Base-by-base conservation (phyloP, 2,329 filamentous ascomycete species). In the Lasiodiplodia theobromae region DNA sequence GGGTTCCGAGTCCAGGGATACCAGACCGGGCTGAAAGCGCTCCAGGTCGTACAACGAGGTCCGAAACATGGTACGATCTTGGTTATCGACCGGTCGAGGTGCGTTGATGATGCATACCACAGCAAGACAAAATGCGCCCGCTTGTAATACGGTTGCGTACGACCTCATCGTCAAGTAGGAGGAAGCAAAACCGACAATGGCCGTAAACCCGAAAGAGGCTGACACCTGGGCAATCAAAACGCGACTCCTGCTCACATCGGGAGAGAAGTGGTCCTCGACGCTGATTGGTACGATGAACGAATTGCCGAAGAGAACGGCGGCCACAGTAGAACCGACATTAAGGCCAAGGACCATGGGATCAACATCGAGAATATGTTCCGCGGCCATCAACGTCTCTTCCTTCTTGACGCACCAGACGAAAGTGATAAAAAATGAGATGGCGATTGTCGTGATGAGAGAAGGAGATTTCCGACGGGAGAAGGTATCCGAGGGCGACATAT, bases 251-350 rank as follows among this genome's bases (percentile, higher is more conserved):
- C 21, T 66, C 38, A 23, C 25, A 23, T 62, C 53, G n/a, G 47
- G 34, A 2, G 54, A 25, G 16, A 40, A 54, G 28, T 51, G 47
- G 54, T 68, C 53, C 18, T 56, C n/a, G 18, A 38, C 28, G 37
- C 18, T 68, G 21, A 68, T 44, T 18, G 70, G 71, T 34, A 72
- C 56, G 18, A 72, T 34, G 40, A 69, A 62, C 23, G 70, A 71
- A 53, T 64, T 67, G 14, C 71, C 70, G 1, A 70, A 47, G n/a
- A 67, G 44, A 6, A 72, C 28, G 23, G 71, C 68, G 1, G 56
- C 54, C 6, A 68, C 53, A 4, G 69, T 70, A 5, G 68, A 66
- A 12, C 65, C 37, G 7, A 69, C 65, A 31, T 70, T 71, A 21
- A 71, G 44, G 3, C 56, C 31, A 10, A 72, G 12, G 2, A 71